A percentile compares a stretch with the other conserved stretches of the same genome.
phyloP scores from a whole-genome alignment of 2,329 filamentous ascomycete genomes.

The Aspergillus ochraceoroseus region DNA sequence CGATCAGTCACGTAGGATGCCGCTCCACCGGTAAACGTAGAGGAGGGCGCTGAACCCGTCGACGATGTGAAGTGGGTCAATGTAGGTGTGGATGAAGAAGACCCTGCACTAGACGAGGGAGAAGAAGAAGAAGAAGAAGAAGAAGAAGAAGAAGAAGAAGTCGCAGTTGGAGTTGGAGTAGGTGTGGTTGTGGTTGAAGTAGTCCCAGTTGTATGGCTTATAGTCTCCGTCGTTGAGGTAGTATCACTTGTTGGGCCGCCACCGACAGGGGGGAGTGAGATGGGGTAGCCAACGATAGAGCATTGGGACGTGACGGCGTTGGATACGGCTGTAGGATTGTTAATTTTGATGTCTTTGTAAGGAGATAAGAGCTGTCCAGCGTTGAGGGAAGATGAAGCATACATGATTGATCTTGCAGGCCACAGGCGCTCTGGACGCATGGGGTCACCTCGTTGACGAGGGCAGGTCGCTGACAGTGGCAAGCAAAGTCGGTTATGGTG shows the following conservation, averaged over 20 bases:
- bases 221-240: constrained; percentile 8
- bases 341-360: neutral
- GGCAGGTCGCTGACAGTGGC: constrained; percentile 47
- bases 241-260: constrained; percentile 14
- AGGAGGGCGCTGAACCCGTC: neutral
- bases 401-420: constrained; percentile 37
- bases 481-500: constrained; percentile 47
- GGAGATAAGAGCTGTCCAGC: neutral
- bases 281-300: constrained; percentile 35
- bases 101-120: neutral
- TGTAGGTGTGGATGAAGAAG: constrained; percentile 3
- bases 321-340: constrained; percentile 31
- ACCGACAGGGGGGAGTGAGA: constrained; percentile 33
- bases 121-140: too few species aligned
- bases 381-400: constrained; percentile 13
- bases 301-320: constrained; percentile 34
- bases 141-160: neutral
- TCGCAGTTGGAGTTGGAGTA: too few species aligned
- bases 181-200: neutral
- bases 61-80: neutral
- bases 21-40: neutral
- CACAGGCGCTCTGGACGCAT: constrained; percentile 46
- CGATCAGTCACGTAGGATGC: too few species aligned
- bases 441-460: constrained; percentile 44
- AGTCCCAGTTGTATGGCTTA: constrained; percentile 2